Base-by-base conservation (phyloP, 2,329 filamentous ascomycete species). In the Magnaporthiopsis poae region DNA sequence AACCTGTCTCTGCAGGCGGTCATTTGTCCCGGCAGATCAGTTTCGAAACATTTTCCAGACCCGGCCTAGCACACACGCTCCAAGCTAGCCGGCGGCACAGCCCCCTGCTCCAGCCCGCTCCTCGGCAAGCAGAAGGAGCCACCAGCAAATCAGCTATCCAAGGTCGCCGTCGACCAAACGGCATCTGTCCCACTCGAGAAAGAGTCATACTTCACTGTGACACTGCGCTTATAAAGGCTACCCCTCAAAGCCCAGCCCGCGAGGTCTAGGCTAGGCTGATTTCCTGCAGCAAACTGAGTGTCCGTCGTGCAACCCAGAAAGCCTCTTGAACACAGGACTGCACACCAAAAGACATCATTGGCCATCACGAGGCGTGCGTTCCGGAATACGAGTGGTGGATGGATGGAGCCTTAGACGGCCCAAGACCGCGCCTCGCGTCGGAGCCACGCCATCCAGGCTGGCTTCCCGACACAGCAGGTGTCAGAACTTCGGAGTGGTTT, bases 41-140 rank as follows among this genome's bases (percentile, higher is more conserved):
- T 62, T 62, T 62, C 29, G 61, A 62, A 62, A 62, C 61, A 25
- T 31, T 62, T 61, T 18, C 61, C 61, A 35, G 13, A 15, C 15
- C 61, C 21, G 13, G 46, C 46, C 46, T 21, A 56, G 46, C 46
- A 56, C n/a, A 21, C 46, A 56, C 46, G 46, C 46, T 56, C 46
- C 46, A 56, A 56, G 46, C 46, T 21, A 56, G 46, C 46, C 21
- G n/a, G 21, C 21, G 21, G 18, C 46, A n/a, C 46, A 56, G 46
- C 18, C 46, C 46, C 39, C 21, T 56, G 46, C 46, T 56, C 18
- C 46, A 56, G 46, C 21, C 46, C 46, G 21, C 46, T n/a, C 9
- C 46, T n/a, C 21, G 46, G 46, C 46, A n/a, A 18, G 31, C 46
- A 56, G 5, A n/a, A 56, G 21, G 18, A 21, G 18, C 46, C 46